Evolutionary conservation across 345 rosid species (phyloP).

Genomic region (Balakata baccata): DNA sequence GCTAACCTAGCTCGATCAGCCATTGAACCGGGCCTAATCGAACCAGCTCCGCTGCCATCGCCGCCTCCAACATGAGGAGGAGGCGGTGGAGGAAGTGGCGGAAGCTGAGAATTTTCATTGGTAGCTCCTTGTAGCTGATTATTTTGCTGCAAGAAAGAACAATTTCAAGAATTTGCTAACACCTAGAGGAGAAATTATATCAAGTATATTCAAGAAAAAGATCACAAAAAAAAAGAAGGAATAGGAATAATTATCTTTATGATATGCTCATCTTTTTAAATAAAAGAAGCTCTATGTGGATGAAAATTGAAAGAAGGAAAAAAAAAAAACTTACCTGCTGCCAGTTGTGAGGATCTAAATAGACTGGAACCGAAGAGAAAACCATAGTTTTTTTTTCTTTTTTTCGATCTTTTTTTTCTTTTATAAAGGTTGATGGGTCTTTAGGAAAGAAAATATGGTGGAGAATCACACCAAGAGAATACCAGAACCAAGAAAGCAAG

Average conservation of each 20-base stretch:
- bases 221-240: conserved; percentile 28
- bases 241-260: conserved; percentile 56
- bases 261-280: conserved; percentile 18
- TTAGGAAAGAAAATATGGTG: conserved; percentile 52
- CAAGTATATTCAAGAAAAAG: conserved; percentile 51
- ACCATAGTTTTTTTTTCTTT: conserved; percentile 42
- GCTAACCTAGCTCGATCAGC: conserved; percentile 68
- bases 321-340: conserved; percentile 49
- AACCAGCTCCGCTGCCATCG: conserved; percentile 22
- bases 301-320: conserved; percentile 14
- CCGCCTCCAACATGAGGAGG: conserved; percentile 24
- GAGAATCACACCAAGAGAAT: conserved; percentile 60
- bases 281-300: conserved; percentile 15
- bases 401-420: conserved; percentile 33
- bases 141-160: conserved; percentile 29
- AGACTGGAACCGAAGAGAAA: conserved; percentile 65
- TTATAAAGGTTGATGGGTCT: conserved; percentile 64
- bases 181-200: conserved; percentile 17
- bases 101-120: conserved; percentile 42
- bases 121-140: conserved; percentile 32
- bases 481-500: conserved; percentile 41
- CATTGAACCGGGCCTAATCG: conserved; percentile 62
- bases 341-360: conserved; percentile 68
- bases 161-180: conserved; percentile 3
- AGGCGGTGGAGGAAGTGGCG: conserved; percentile 27